A percentile compares a stretch with the other conserved stretches of the same genome.
Conservation (phyloP, 176 grass and related monocot species). For the Lolium rigidum region DNA sequence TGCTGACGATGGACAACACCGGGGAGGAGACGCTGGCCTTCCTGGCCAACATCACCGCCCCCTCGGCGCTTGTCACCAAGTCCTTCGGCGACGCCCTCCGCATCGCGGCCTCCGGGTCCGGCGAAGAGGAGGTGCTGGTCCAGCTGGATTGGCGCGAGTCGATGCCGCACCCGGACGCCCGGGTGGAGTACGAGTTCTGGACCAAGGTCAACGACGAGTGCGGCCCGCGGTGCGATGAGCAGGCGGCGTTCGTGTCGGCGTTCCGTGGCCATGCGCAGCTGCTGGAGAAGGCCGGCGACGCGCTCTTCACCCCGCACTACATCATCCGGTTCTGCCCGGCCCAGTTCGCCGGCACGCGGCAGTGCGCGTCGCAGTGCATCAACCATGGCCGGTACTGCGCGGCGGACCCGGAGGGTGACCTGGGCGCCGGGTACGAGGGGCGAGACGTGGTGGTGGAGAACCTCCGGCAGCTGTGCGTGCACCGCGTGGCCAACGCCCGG, state of each 20-base stretch:
- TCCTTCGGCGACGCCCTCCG: too few relatives aligned
- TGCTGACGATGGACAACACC: too few relatives aligned
- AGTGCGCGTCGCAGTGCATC: conserved; percentile 87
- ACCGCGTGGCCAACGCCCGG: conserved; percentile 64
- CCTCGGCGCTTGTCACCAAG: too few relatives aligned
- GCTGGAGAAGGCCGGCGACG: conserved; percentile 68
- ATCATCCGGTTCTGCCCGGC: conserved; percentile 89
- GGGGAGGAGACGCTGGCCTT: too few relatives aligned
- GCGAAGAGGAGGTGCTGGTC: conserved; percentile 59
- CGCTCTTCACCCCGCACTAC: conserved; percentile 89
- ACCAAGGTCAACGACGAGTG: conserved; percentile 99
- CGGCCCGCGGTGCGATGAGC: conserved; percentile 75
- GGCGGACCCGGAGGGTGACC: conserved; percentile 88
- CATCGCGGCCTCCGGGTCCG: too few relatives aligned
- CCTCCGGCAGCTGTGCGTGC: conserved; percentile 94
- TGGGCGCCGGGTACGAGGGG: conserved; percentile 66
- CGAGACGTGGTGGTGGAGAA: conserved; percentile 82
- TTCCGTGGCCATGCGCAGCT: conserved; percentile 84
- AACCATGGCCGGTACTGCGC: conserved; percentile 80
- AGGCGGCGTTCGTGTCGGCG: conserved; percentile 68
- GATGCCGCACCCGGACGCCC: conserved; percentile 92
- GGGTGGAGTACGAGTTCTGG: conserved; percentile 99
- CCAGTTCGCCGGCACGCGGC: conserved; percentile 51
- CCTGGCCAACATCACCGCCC: too few relatives aligned
- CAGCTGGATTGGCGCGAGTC: conserved; percentile 91